Base-by-base conservation (phyloP, 148 eudicot species). In the Vaccinium vitisidaea region DNA sequence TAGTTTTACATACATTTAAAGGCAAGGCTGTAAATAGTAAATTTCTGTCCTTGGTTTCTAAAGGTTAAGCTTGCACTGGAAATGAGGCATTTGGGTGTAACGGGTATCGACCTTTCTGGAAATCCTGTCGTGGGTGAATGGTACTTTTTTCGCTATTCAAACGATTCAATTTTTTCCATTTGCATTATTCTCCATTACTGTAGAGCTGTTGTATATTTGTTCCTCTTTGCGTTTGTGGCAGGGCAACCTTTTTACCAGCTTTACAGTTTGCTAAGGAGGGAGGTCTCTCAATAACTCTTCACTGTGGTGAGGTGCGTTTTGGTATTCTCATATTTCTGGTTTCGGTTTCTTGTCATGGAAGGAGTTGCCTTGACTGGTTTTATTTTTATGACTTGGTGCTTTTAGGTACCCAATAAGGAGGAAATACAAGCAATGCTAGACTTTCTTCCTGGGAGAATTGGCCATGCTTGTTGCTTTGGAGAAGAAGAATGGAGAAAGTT, bases 31-130 rank as follows among this genome's bases (percentile, higher is more conserved):
- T 67, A 61, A 79, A 75, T 71, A 46, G 32, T 67, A 61, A 79
- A 75, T 71, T 52, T 70, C 59, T 55, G 61, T 32, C 58, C 19
- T 23, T 84, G 54, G 25, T 71, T 82, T 70, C 56, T 83, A 25
- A 83, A 95, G 99, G 95, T 94, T 77, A 85, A 94, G 83, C 94
- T 97, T 73, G 99, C 99, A 11, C 75, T 92, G 87, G 98, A 93
- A 70, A 76, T 97, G 96, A 94, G 88, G 85, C 86, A 91, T 85
- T 70, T 63, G 18, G 99, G 99, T 50, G 95, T 97, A 48, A 95
- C 93, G 75, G 99, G 99, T 32, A 93, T 97, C 55, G 99, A 97
- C 86, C 94, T 97, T 83, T 95, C 98, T 54, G 99, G 99, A 63
- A 94, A 97, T 85, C 99, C 99, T 7, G 75, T 61, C 61, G 90